phyloP scores from a whole-genome alignment of 1,139 yeast species.

The Candida sp. region DNA sequence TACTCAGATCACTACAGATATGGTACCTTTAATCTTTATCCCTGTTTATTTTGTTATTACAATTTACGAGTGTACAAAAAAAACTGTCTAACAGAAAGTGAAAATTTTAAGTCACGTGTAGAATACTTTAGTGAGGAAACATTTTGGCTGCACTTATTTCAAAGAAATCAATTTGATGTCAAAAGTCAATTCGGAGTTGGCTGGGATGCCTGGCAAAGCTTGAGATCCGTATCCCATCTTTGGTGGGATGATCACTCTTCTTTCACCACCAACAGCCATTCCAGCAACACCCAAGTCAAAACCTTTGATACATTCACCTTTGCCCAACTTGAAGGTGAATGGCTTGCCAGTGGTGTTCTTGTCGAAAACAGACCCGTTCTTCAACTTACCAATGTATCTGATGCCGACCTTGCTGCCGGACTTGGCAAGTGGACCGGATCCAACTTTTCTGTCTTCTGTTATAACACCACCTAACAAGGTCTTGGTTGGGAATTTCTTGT shows the following conservation, averaged over 20 bases:
- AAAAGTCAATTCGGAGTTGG: slow-evolving; percentile 94
- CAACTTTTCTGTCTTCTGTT: slow-evolving; percentile 89
- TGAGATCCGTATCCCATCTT: slow-evolving; percentile 96
- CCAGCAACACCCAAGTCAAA: slow-evolving; percentile 99
- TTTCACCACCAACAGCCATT: slow-evolving; percentile 99
- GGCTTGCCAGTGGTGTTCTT: slow-evolving; percentile 98
- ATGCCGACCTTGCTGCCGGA: slow-evolving; percentile 92
- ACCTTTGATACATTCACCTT: slow-evolving; percentile 98
- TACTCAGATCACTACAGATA: too few relatives aligned
- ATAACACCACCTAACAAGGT: slow-evolving; percentile 93
- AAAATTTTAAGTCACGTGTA: not conserved
- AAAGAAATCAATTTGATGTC: slow-evolving; percentile 94
- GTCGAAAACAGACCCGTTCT: slow-evolving; percentile 96
- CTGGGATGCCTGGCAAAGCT: slow-evolving; percentile 95
- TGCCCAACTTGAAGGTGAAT: slow-evolving; percentile 87
- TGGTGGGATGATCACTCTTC: slow-evolving; percentile 96
- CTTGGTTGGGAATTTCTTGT: slow-evolving; percentile 63
- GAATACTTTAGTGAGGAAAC: too few relatives aligned
- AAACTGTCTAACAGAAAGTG: not conserved
- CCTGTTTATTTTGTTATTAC: not conserved
- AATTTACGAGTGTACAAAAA: not conserved
- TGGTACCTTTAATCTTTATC: too few relatives aligned
- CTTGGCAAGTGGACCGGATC: slow-evolving; percentile 89
- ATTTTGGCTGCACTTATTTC: slow-evolving; percentile 50
- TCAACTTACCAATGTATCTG: slow-evolving; percentile 97